These are phyloP conservation scores for Plectosphaerella plurivora DNA, from an alignment of 2,329 filamentous ascomycete species.

Conservation along the genomic window DNA sequence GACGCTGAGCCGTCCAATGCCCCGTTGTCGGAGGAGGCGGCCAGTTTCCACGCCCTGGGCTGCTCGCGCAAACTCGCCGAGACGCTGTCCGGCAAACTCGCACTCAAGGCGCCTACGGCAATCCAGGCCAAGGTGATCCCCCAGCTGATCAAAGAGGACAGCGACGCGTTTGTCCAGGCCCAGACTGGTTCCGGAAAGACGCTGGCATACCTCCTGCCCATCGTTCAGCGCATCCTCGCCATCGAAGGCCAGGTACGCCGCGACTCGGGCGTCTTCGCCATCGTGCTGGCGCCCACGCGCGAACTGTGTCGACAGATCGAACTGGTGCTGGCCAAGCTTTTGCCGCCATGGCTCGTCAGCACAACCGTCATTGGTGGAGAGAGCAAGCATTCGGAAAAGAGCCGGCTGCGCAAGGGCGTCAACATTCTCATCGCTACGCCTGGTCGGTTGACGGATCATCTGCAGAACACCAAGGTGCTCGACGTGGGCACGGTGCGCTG, in stretches of 20 bases:
- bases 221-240: constrained; percentile 81
- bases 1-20: constrained; percentile 81
- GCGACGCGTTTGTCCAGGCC: constrained; percentile 92
- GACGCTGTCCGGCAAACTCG: constrained; percentile 80
- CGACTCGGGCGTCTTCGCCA: constrained; percentile 86
- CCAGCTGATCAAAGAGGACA: constrained; percentile 73
- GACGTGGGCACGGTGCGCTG: constrained; percentile 87
- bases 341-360: constrained; percentile 90
- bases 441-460: constrained; percentile 83
- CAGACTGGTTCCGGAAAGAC: constrained; percentile 98
- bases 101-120: constrained; percentile 84
- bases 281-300: constrained; percentile 89
- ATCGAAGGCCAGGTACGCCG: constrained; percentile 70
- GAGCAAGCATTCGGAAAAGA: constrained; percentile 79
- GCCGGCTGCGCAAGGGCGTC: constrained; percentile 85
- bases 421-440: constrained; percentile 96
- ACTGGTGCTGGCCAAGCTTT: constrained; percentile 75
- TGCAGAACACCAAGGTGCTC: constrained; percentile 86
- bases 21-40: constrained; percentile 75
- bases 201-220: constrained; percentile 87
- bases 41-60: constrained; percentile 82
- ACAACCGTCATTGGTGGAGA: constrained; percentile 73
- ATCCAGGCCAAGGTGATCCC: constrained; percentile 90
- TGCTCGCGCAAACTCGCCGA: constrained; percentile 75
- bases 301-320: constrained; percentile 94